Conservation (phyloP, 805 yeast genomes). For the Schwanniomyces polymorphus region DNA sequence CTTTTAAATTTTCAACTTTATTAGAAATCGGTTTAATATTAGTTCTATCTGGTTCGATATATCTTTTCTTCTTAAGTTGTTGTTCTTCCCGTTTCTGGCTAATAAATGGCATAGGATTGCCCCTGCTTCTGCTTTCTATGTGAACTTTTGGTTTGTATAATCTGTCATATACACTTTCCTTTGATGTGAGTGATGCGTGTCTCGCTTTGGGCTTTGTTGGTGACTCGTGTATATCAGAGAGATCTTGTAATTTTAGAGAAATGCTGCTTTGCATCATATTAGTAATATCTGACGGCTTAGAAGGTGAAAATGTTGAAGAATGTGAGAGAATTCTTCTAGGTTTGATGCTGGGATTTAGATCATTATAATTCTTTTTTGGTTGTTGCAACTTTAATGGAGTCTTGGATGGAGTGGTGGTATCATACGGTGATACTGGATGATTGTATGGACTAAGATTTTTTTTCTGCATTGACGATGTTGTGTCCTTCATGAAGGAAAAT, state of each 20-base stretch:
- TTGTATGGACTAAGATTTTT: constrained; percentile 16
- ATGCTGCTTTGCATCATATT: constrained; percentile 11
- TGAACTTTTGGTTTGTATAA: background rate
- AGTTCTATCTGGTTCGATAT: background rate
- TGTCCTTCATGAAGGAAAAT: constrained; percentile 41
- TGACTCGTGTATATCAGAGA: background rate
- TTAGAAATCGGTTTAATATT: background rate
- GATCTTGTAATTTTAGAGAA: background rate
- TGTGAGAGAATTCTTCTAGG: constrained; percentile 13
- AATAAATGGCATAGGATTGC: background rate
- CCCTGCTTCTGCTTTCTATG: background rate
- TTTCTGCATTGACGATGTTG: constrained; percentile 37
- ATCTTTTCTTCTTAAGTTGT: background rate
- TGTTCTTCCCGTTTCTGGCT: background rate
- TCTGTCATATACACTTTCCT: background rate
- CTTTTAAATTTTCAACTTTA: constrained; percentile 13
- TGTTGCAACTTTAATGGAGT: background rate
- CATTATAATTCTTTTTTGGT: constrained; percentile 6
- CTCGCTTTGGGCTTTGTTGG: constrained; percentile 5
- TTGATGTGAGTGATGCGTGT: constrained; percentile 1
- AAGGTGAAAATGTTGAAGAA: constrained; percentile 1
- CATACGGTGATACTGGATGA: background rate
- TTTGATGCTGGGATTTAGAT: constrained; percentile 10
- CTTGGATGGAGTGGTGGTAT: background rate
- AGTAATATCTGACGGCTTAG: constrained; percentile 20